Evolutionary conservation across 2,329 filamentous ascomycete genomes (phyloP), one percentile per base, ranked within the genome.

Genomic region (Cordyceps farinosa): DNA sequence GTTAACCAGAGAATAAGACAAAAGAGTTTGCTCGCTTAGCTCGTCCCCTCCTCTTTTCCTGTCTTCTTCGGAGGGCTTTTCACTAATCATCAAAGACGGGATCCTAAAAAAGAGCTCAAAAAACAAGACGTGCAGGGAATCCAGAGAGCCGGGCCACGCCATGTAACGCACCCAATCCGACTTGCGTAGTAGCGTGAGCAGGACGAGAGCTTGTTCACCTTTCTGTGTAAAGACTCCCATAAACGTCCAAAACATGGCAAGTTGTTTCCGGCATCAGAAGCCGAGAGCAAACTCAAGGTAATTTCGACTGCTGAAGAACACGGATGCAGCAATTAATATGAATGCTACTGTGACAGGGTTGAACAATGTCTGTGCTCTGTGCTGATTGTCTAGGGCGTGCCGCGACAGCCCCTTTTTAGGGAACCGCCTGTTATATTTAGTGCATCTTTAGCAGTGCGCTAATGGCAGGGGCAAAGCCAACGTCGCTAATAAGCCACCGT

Each of bases 91-190:
- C 6, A 17, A 30, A 58, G 54, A 29, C 34, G 10, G 55, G 42
- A 22, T 58, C 32, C 67, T 64, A 64, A 64, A 68, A 66, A 45
- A 60, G 34, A 50, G 44, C 34, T 1, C 22, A 22, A 54, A 22
- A 36, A 42, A 40, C 45, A 52, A 58, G 27, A 17, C 32, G 30
- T 1, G 30, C 17, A 34, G 30, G 4, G 36, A 55, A 50, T n/a
- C 51, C 30, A 48, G 40, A 53, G 48, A 53, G 40, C 47, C 29
- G 58, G 58, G 40, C 30, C 58, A 48, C 48, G 48, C 58, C 13
- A 61, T 61, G 48, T 53, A 53, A 61, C 58, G 48, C 58, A 53
- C n/a, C 13, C 9, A 51, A 22, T 29, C 42, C 32, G 32, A 36
- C 30, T 42, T 60, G 45, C 22, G 36, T 47, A 51, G 57, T 50